Base-by-base conservation (phyloP, 306 rosid genomes). In the Casuarina equisetifolia region DNA sequence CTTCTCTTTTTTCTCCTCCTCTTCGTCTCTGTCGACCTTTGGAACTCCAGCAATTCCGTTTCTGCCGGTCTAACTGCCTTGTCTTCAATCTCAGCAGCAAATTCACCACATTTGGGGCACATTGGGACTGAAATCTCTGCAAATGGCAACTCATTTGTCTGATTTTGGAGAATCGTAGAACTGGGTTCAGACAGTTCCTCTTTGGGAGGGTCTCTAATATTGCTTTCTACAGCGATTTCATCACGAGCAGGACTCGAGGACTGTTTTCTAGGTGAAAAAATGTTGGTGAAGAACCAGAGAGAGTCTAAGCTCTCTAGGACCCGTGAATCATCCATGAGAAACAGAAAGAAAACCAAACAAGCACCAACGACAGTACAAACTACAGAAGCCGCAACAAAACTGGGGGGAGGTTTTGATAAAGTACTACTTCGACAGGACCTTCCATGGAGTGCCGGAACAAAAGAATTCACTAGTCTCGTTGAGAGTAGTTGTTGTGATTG, bases 201-300 rank as follows among this genome's bases (percentile, higher is more conserved):
- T 19, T 25, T 57, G 71, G 71, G 78, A 43, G 73, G 2, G 45
- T 75, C 82, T 32, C 63, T 10, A 57, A 74, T 70, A 15, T 17
- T n/a, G 38, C n/a, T 16, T 49, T 51, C 64, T 73, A 80, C 5
- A n/a, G 42, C 0, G 67, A 13, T 40, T 12, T 77, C 79, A 45
- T 52, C 9, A 70, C 59, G 48, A 38, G 78, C 76, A 69, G 78
- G 62, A 19, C 73, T 12, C 9, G 7, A 39, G 43, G 19, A 36
- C 25, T 74, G 25, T 67, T 67, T 9, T 9, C 12, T 49, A 36
- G 19, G 35, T 32, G 78, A 67, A 9, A 92, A 63, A 63, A 90
- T 74, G 70, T 81, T 86, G 73, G 84, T 70, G 84, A 70, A 90
- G 89, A 90, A 90, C 96, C 93, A 92, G 48, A 90, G 87, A 52